Evolutionary conservation across 176 grass and related monocot genomes (phyloP).

Genomic region (Secale cereale): DNA sequence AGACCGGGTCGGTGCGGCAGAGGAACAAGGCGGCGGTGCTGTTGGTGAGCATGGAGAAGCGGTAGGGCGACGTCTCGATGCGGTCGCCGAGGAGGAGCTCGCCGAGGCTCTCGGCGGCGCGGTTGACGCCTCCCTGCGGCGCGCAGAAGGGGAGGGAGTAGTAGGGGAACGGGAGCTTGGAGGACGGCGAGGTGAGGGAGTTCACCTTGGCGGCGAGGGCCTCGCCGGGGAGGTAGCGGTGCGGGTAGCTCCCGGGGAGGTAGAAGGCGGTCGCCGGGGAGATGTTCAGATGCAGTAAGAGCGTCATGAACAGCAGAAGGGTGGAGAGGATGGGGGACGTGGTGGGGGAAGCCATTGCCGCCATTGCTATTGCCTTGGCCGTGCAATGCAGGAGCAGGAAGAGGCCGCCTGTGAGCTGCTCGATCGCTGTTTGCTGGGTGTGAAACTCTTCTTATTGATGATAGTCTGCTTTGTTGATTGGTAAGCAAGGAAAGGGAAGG

Average conservation of each 20-base stretch:
- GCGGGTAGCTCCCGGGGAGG: constrained; percentile 63
- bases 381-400: background rate
- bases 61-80: constrained; percentile 69
- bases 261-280: constrained; percentile 42
- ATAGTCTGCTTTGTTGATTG: background rate
- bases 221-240: constrained; percentile 39
- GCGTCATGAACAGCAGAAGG: constrained; percentile 13
- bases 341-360: constrained; percentile 3
- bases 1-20: constrained; percentile 38
- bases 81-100: constrained; percentile 75
- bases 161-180: constrained; percentile 60
- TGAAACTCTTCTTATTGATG: background rate
- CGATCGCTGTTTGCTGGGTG: background rate
- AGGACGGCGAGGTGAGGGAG: constrained; percentile 56
- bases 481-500: background rate
- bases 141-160: constrained; percentile 65
- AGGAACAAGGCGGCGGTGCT: constrained; percentile 29
- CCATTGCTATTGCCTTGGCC: background rate
- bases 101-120: constrained; percentile 58
- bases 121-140: constrained; percentile 35
- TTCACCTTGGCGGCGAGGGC: constrained; percentile 50
- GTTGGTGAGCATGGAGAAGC: constrained; percentile 53
- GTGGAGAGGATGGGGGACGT: background rate
- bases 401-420: background rate
- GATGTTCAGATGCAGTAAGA: background rate